Conservation (phyloP, 108 stramenopile species). For the Fragilaria crotonensis region DNA sequence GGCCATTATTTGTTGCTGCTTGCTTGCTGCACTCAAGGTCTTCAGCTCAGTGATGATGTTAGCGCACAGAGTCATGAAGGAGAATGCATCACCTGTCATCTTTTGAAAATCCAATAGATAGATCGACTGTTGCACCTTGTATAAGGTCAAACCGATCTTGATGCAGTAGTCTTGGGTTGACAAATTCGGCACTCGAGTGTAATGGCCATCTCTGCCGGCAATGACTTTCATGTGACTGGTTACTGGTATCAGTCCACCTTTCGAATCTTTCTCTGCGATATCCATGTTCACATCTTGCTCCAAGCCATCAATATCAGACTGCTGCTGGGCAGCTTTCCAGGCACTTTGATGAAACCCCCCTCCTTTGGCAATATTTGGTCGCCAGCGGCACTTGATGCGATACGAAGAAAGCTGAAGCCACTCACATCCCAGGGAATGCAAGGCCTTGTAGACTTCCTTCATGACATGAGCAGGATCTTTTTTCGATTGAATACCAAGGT, state of each 20-base stretch:
- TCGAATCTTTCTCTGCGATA: slow-evolving; percentile 23
- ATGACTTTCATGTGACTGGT: slow-evolving; percentile 58
- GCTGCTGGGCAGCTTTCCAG: slow-evolving; percentile 10
- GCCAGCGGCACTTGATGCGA: slow-evolving; percentile 94
- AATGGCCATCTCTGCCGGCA: slow-evolving; percentile 44
- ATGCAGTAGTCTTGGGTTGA: slow-evolving; percentile 80
- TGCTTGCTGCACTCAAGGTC: slow-evolving; percentile 89
- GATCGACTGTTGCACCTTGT: slow-evolving; percentile 98
- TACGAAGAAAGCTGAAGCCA: slow-evolving; percentile 92
- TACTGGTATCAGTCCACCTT: background rate
- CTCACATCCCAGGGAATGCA: slow-evolving; percentile 90
- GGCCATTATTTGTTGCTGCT: slow-evolving; percentile 59
- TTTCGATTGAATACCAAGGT: slow-evolving; percentile 97
- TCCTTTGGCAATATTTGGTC: slow-evolving; percentile 75
- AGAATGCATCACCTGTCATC: slow-evolving; percentile 95
- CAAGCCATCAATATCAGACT: too few species aligned
- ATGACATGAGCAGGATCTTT: slow-evolving; percentile 99
- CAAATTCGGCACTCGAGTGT: slow-evolving; percentile 67
- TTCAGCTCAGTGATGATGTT: slow-evolving; percentile 98
- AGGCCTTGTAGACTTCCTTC: slow-evolving; percentile 98
- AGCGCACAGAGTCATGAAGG: slow-evolving; percentile 97
- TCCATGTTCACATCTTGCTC: background rate
- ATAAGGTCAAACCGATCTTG: slow-evolving; percentile 91
- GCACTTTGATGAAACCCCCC: too few species aligned
- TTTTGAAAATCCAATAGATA: slow-evolving; percentile 98